These are phyloP conservation scores for Butyriboletus regius DNA, from an alignment of 1,284 basidiomycete species.

Conservation along the genomic window DNA sequence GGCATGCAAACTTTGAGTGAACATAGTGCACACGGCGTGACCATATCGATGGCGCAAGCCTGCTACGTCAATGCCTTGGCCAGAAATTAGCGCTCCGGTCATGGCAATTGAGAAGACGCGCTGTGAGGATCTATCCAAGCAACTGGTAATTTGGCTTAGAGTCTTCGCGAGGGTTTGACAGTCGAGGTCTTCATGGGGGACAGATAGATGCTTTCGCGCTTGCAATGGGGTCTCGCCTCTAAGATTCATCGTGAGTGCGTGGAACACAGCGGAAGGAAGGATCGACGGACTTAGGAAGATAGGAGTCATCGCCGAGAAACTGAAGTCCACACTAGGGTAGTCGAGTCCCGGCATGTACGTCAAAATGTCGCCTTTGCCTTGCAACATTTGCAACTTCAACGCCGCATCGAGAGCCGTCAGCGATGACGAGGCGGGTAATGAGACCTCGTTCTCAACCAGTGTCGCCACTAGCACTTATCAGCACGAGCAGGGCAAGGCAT, in stretches of 20 bases:
- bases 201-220: slow-evolving; percentile 12
- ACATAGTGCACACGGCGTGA: background rate
- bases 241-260: slow-evolving; percentile 1
- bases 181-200: slow-evolving; percentile 7
- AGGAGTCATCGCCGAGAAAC: background rate
- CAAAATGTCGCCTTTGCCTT: slow-evolving; percentile 4
- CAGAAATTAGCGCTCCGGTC: background rate
- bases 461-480: slow-evolving; percentile 4
- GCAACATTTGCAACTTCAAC: background rate
- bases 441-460: background rate
- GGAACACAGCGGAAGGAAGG: background rate
- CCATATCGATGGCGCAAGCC: background rate
- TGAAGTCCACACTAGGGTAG: slow-evolving; percentile 2
- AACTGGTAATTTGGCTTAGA: slow-evolving; percentile 10
- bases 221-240: slow-evolving; percentile 1
- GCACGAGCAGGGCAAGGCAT: background rate
- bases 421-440: slow-evolving; percentile 6
- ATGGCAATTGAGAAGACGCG: background rate
- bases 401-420: slow-evolving; percentile 3
- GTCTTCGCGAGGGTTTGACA: slow-evolving; percentile 17
- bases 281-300: slow-evolving; percentile 4
- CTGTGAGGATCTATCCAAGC: background rate
- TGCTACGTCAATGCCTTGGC: background rate
- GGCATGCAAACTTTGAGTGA: background rate
- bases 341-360: background rate